Evolutionary conservation across 148 eudicot species (phyloP), one percentile per base, ranked within the genome.

Genomic region (Suaeda aralocaspica): DNA sequence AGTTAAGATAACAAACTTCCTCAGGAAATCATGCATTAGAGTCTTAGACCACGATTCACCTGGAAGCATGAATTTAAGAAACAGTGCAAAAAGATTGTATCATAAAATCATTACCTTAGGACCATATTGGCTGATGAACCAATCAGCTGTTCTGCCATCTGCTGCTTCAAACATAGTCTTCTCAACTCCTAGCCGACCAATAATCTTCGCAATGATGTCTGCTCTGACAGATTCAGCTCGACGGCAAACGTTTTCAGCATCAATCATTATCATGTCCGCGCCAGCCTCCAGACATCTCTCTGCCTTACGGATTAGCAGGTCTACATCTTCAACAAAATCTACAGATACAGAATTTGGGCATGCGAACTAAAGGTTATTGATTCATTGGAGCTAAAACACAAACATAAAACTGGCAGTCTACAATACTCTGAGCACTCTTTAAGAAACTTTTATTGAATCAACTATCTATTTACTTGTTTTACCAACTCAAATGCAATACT

Each of bases 261-360:
- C 92, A 25, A 93, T 85, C 88, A 83, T 85, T 58, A 93, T 88
- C 95, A 88, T 88, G 83, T 93, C 98, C 69, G 98, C 98, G 26
- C 98, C 98, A 53, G 98, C 96, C 82, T 90, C 96, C 67, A 93
- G 81, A 82, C 95, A 93, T 72, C 98, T 86, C 80, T 93, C 98
- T 3, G 98, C 96, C 68, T 85, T 90, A 51, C 85, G 78, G 77
- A 93, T 82, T 73, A 93, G 65, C 11, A 90, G 84, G 79, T 88
- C 86, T 12, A 93, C 88, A 76, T 93, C 95, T 85, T 90, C 96
- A 9, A 93, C 92, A 57, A 80, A 77, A 74, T 90, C 98, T 93
- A 83, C 21, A 51, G 46, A 60, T n/a, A 36, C 62, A 61, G 11
- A 62, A 72, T 57, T 21, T 63, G 42, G 26, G 24, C 28, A 59